Conservation (phyloP, 208 protist species). For the Leishmania arabica region DNA sequence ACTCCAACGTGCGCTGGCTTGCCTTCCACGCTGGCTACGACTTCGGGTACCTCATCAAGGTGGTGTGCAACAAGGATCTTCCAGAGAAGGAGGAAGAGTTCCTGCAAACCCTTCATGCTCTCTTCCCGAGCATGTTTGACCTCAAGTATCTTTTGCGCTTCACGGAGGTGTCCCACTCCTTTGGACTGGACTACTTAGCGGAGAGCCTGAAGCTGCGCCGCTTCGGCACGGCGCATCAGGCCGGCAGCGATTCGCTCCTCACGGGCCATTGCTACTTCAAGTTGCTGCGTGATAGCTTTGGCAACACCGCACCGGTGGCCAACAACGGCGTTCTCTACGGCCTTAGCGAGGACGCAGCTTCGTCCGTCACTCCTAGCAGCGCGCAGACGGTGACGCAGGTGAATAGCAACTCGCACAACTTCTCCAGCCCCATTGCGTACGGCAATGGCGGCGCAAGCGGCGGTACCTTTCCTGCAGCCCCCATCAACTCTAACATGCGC, state of each 20-base stretch:
- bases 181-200: conserved; percentile 96
- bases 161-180: conserved; percentile 91
- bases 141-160: conserved; percentile 99
- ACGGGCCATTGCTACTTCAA: conserved; percentile 98
- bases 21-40: conserved; percentile 99
- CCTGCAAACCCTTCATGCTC: conserved; percentile 93
- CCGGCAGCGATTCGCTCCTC: conserved; percentile 97
- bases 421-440: conserved; percentile 44
- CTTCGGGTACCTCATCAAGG: conserved; percentile 98
- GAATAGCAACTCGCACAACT: conserved; percentile 36
- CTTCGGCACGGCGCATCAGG: conserved; percentile 95
- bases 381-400: conserved; percentile 39
- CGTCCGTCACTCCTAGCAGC: conserved; percentile 77
- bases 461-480: conserved; percentile 40
- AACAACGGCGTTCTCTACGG: conserved; percentile 95
- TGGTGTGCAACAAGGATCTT: conserved; percentile 95
- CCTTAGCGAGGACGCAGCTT: conserved; percentile 88
- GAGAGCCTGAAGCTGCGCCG: conserved; percentile 94
- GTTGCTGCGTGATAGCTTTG: conserved; percentile 90
- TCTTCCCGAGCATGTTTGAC: conserved; percentile 98
- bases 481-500: conserved; percentile 28
- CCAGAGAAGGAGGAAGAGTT: conserved; percentile 98
- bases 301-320: conserved; percentile 82
- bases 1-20: conserved; percentile 97
- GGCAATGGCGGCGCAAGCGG: conserved; percentile 6